Evolutionary conservation across 371 early-diverging fungal genomes (phyloP), one percentile per base, ranked within the genome.

Genomic region (Choanephora cucurbitarum): DNA sequence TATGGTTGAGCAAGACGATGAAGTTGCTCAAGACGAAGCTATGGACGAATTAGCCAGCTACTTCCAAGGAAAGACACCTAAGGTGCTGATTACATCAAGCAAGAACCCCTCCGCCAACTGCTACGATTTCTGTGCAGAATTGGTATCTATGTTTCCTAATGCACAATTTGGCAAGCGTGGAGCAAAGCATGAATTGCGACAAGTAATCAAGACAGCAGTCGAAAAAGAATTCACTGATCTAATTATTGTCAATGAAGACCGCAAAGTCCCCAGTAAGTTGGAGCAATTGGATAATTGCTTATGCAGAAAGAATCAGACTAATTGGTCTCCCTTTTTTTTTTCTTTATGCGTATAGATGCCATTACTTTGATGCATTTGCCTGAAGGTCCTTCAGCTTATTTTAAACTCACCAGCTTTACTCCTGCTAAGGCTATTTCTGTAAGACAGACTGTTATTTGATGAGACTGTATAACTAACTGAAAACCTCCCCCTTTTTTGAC

Each of bases 301-400:
- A 5, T 28, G 7, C 28, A 28, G n/a, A n/a, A n/a, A 28, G 28
- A 7, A 7, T 28, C 7, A 5, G 28, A 28, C 28, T 28, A 28
- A 28, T 7, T 28, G 7, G 28, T 28, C 28, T 28, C 28, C 28
- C 28, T 7, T 5, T 28, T 28, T 7, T 28, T 44, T 15, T 40
- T 58, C 37, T 47, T 57, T 44, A 44, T 42, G 9, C 43, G 5
- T 44, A n/a, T 57, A 93, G 91, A 93, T 69, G 91, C 92, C 13
- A 66, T 97, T 34, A 96, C 95, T 2, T 58, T 97, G 58, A 90
- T 99, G 44, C 98, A 99, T 75, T 79, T 99, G 52, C 99, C 99
- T 15, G 79, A 95, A 49, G 99, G 99, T 1, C 99, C 99, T 10
- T 94, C 98, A 4, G 98, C 98, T 11, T 90, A 95, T 64, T 99